These are phyloP conservation scores for Pichia sporocuriosa DNA, from an alignment of 805 yeast species.

Conservation along the genomic window DNA sequence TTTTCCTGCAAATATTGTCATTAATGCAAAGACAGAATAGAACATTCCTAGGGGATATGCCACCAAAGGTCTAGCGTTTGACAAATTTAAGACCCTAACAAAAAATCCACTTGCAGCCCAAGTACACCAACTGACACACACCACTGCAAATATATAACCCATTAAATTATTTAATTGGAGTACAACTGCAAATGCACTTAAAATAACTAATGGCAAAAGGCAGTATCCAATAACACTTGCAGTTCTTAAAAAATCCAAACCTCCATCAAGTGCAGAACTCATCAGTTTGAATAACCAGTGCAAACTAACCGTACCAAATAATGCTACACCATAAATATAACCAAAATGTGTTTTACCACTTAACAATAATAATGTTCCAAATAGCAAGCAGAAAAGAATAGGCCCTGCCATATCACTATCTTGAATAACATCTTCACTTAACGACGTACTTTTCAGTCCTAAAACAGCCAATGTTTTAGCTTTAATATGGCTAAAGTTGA, in stretches of 20 bases:
- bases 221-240: slow-evolving; percentile 94
- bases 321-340: slow-evolving; percentile 91
- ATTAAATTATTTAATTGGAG: slow-evolving; percentile 60
- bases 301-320: slow-evolving; percentile 80
- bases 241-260: slow-evolving; percentile 57
- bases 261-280: slow-evolving; percentile 44
- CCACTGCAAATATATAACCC: slow-evolving; percentile 63
- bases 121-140: slow-evolving; percentile 85
- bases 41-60: slow-evolving; percentile 92
- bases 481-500: slow-evolving; percentile 82
- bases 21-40: slow-evolving; percentile 88
- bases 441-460: slow-evolving; percentile 54
- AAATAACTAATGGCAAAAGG: slow-evolving; percentile 75
- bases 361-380: slow-evolving; percentile 73
- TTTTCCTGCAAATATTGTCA: slow-evolving; percentile 69
- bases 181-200: slow-evolving; percentile 65
- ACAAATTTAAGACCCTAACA: slow-evolving; percentile 73
- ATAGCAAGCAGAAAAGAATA: slow-evolving; percentile 74
- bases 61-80: slow-evolving; percentile 79
- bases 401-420: slow-evolving; percentile 97
- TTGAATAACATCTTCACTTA: slow-evolving; percentile 69
- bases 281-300: slow-evolving; percentile 82
- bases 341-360: slow-evolving; percentile 97
- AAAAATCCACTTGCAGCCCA: slow-evolving; percentile 90
- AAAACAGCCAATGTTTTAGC: slow-evolving; percentile 81